Percentiles rank a stretch among this genome's conserved stretches.
These are phyloP conservation scores for Pterocarpus macrocarpus DNA, from an alignment of 306 rosid species.

Conservation along the genomic window DNA sequence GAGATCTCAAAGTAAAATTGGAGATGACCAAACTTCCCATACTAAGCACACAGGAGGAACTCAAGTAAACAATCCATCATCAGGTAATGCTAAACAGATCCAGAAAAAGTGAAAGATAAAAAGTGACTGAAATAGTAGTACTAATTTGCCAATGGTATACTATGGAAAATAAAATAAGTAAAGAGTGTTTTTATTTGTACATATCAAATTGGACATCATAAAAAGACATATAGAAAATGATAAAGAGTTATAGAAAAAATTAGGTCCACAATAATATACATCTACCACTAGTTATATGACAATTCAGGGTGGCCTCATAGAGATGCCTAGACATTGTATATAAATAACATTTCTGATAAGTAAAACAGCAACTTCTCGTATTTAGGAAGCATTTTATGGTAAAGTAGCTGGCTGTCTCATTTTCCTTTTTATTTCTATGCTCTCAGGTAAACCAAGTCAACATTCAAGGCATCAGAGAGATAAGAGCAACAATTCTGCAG, in stretches of 20 bases:
- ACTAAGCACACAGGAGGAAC: neutral
- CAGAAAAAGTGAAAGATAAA: neutral
- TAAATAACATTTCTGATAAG: too few relatives aligned
- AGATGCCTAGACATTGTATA: too few relatives aligned
- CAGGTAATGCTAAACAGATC: slow-evolving; percentile 24
- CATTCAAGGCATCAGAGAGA: neutral
- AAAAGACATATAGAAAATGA: too few relatives aligned
- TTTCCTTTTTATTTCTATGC: neutral
- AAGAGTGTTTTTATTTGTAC: neutral
- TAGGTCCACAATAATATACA: too few relatives aligned
- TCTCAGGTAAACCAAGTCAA: slow-evolving; percentile 20
- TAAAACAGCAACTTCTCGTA: neutral
- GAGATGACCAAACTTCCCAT: neutral
- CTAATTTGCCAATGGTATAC: neutral
- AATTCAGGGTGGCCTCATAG: too few relatives aligned
- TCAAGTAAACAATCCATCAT: neutral
- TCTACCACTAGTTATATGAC: too few relatives aligned
- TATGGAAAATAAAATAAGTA: neutral
- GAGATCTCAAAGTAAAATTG: neutral
- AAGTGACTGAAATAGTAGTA: neutral
- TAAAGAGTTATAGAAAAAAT: too few relatives aligned
- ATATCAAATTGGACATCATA: too few relatives aligned
- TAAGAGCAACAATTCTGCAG: neutral
- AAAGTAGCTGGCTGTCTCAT: neutral
- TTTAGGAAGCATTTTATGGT: neutral